Evolutionary conservation across 164 flowering plant species (phyloP), one percentile per base, ranked within the genome.

Genomic region (Kingdonia uniflora): DNA sequence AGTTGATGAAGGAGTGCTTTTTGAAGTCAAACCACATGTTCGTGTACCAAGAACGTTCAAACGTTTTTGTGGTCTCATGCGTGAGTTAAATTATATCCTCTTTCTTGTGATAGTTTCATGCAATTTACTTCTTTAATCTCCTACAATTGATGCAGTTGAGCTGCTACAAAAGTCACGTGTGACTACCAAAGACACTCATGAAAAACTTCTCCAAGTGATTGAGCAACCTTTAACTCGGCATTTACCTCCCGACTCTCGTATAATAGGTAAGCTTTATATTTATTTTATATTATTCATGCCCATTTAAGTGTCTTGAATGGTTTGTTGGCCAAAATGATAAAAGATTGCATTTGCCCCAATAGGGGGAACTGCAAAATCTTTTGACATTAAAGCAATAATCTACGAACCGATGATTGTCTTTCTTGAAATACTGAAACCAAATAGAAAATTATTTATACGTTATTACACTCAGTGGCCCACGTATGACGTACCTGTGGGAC

Each of bases 11-110:
- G 96, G 91, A 42, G 81, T 88, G 49, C 95, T 92, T 62, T 71
- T 92, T 69, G 83, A 84, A 67, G 76, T 92, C n/a, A 88, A 92
- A 39, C 92, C 99, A 20, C 68, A 79, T 72, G 87, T 75, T 60
- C 95, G 95, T n/a, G 64, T 92, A 59, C 99, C 99, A 43, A 88
- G 95, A 66, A 92, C 99, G 29, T 78, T 66, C 25, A 82, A 84
- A 65, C 80, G 97, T 25, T 92, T 88, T 48, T 56, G 76, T 65
- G 99, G 97, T 19, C 48, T 88, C 57, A 92, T 92, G 86, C 75
- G 99, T 92, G 71, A 78, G 99, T 81, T 22, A 47, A 16, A 29
- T 14, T 23, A 16, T 23, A n/a, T 19, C 22, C 16, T 19, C 22
- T 37, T 6, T 37, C 42, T 14, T 52, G 14, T 51, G 19, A 17